phyloP scores from a whole-genome alignment of 768 basidiomycete species.

The Trametes sanguinea region DNA sequence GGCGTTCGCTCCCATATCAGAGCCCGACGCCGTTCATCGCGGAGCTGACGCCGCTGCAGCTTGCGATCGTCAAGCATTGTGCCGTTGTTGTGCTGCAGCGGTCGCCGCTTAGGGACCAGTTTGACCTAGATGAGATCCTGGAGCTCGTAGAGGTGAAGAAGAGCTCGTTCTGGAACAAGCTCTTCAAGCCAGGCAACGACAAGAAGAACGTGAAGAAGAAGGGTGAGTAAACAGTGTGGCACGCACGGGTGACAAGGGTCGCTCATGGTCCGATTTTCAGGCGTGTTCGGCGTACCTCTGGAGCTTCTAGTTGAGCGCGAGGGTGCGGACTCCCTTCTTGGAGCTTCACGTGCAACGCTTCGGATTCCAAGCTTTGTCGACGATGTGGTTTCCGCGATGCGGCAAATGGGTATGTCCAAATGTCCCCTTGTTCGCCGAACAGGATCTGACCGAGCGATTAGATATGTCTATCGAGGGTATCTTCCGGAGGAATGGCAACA shows the following conservation, averaged over 20 bases:
- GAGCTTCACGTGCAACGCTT: constrained; percentile 81
- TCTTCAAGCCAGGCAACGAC: constrained; percentile 82
- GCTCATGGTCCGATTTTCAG: constrained; percentile 41
- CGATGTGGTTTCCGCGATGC: constrained; percentile 97
- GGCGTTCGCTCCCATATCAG: constrained; percentile 77
- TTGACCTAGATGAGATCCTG: constrained; percentile 90
- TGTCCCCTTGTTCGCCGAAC: not conserved
- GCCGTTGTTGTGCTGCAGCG: constrained; percentile 80
- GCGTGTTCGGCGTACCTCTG: constrained; percentile 91
- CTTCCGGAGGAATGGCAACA: constrained; percentile 98
- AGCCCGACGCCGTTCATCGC: constrained; percentile 82
- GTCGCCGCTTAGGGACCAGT: constrained; percentile 76
- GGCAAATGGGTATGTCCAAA: constrained; percentile 86
- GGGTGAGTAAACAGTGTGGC: constrained; percentile 44
- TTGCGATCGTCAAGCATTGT: constrained; percentile 89
- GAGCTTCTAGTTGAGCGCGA: constrained; percentile 92
- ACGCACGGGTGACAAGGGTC: not conserved
- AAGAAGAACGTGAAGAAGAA: constrained; percentile 93
- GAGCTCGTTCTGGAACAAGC: constrained; percentile 92
- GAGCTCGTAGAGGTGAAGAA: constrained; percentile 94
- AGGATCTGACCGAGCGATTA: constrained; percentile 35
- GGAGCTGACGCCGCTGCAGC: constrained; percentile 80
- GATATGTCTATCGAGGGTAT: constrained; percentile 99
- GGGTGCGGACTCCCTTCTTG: constrained; percentile 93
- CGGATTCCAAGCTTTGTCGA: constrained; percentile 97